Evolutionary conservation across 1,284 basidiomycete genomes (phyloP), one percentile per base, ranked within the genome.

Genomic region (Meira nashicola): DNA sequence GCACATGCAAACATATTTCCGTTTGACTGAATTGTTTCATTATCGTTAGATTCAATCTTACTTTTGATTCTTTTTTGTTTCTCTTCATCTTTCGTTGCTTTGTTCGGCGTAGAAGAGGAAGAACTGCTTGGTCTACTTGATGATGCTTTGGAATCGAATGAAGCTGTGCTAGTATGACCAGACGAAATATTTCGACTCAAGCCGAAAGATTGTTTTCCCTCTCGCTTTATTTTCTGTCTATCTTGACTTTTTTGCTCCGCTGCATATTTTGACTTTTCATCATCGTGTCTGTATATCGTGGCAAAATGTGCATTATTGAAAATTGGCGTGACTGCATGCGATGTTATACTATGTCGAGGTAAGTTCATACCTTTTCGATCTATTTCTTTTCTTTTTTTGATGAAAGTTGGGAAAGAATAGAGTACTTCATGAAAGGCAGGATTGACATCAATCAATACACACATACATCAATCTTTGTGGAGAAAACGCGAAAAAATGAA

Each of bases 301-400:
- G 54, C 63, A 54, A 72, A 72, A 56, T 62, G 62, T 3, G 64
- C 70, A 50, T 64, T 57, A 23, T 59, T 57, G 46, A 71, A 71
- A 52, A 66, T 59, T 9, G 69, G 67, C 10, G 61, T 59, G 10
- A 60, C 19, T 14, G 62, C 59, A 43, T 68, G 66, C 14, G 70
- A 70, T 25, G 67, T 61, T 58, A 72, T 67, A 1, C 67, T 72
- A 51, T 72, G 70, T 11, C 70, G 52, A 14, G 70, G 70, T 1
- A 72, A 63, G 56, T 68, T 64, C 70, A 72, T 72, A 33, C 28
- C 28, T 33, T 33, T 33, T n/a, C n/a, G n/a, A n/a, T n/a, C n/a
- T n/a, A n/a, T 33, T 33, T 33, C 28, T 8, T 33, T 8, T 33
- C 3, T 33, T 33, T 33, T 4, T 33, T 33, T 33, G 28, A 33